Base-by-base conservation (phyloP, 306 rosid species). In the Cucurbita argyrosperma region DNA sequence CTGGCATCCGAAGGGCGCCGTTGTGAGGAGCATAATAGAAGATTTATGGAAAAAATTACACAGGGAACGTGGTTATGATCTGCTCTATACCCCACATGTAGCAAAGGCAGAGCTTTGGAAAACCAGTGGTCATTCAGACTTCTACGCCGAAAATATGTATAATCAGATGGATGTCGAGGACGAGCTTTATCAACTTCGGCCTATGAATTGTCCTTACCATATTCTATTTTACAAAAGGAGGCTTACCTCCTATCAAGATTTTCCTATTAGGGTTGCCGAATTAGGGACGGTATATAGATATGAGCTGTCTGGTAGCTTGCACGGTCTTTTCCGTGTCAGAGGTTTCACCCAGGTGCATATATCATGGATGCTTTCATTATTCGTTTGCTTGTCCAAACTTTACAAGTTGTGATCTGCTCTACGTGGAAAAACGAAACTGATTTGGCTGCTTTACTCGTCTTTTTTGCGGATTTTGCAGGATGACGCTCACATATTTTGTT, bases 1-100 rank as follows among this genome's bases (percentile, higher is more conserved):
- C 84, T 94, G 97, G 99, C 99, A 94, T 77, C 99, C 99, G 5
- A 94, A 94, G 81, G 99, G 99, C 72, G 97, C 99, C 76, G 76
- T 88, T 26, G 92, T 94, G 78, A 88, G 99, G 80, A 87, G 86
- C 80, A 84, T 91, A 71, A 91, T 94, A 62, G 99, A 94, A 84
- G 91, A 91, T 79, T 83, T 88, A 37, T 94, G 99, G 99, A 91
- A 87, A 81, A 91, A 82, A 73, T 79, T 85, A 66, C 99, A 94
- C 81, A 63, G 85, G 52, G 88, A 88, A 45, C 79, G 88, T 47
- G 97, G 89, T 75, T 94, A 94, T 75, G 91, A 94, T 89, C 87
- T 94, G 65, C 83, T 91, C 54, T 91, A 91, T 77, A 94, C 99
- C 56, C 99, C 99, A 42, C 97, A 94, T 82, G 97, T 94, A 69